These are phyloP conservation scores for Cicer yamashitae DNA, from an alignment of 306 rosid species.

Conservation along the genomic window DNA sequence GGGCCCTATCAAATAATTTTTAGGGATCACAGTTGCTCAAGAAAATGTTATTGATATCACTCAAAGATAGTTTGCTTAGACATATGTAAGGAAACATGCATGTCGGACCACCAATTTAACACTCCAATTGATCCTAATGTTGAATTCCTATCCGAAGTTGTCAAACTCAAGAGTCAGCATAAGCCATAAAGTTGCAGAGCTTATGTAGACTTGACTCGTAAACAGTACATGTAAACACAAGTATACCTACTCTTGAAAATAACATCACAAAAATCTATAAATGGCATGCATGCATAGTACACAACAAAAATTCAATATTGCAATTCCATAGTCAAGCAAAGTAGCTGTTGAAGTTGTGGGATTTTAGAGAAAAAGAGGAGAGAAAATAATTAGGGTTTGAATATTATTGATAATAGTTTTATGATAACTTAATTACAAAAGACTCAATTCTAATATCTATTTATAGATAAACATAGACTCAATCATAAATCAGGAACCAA, in stretches of 20 bases:
- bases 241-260: neutral
- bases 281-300: neutral
- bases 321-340: neutral
- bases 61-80: neutral
- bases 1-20: neutral
- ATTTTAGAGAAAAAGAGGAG: no score
- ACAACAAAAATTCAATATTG: conserved; percentile 2
- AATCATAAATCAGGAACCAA: no score
- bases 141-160: neutral
- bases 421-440: no score
- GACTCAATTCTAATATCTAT: no score
- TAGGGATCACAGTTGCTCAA: conserved; percentile 3
- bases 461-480: no score
- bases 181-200: neutral
- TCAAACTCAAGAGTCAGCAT: neutral
- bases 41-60: conserved; percentile 3
- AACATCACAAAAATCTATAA: conserved; percentile 7
- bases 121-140: neutral
- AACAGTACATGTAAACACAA: neutral
- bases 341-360: no score
- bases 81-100: neutral
- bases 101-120: neutral
- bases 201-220: neutral
- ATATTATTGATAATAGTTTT: no score
- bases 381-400: no score